phyloP scores from a whole-genome alignment of 1,284 basidiomycete genomes.

The Pisolithus thermaeus region DNA sequence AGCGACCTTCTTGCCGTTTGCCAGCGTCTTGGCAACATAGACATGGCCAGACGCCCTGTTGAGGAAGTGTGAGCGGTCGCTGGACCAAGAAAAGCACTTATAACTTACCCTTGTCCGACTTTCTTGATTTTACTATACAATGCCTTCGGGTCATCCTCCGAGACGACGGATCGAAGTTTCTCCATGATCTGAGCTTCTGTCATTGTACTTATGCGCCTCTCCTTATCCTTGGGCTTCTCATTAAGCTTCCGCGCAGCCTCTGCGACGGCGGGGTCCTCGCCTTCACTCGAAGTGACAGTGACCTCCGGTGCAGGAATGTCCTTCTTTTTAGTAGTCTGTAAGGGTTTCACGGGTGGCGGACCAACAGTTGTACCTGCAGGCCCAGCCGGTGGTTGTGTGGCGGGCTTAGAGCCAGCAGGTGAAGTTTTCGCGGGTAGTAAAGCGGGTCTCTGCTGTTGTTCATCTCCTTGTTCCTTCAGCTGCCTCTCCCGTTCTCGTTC shows the following conservation, averaged over 20 bases:
- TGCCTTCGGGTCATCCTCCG: slow-evolving; percentile 80
- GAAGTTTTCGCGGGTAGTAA: slow-evolving; percentile 22
- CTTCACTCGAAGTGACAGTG: slow-evolving; percentile 40
- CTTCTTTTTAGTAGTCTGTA: slow-evolving; percentile 70
- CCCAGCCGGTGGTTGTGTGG: slow-evolving; percentile 39
- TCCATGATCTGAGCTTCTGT: slow-evolving; percentile 98
- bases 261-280: slow-evolving; percentile 47
- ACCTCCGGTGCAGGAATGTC: slow-evolving; percentile 30
- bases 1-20: slow-evolving; percentile 87
- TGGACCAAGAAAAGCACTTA: neutral
- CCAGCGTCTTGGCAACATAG: slow-evolving; percentile 93
- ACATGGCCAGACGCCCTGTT: slow-evolving; percentile 92
- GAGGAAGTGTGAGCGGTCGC: slow-evolving; percentile 6
- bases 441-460: slow-evolving; percentile 20
- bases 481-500: slow-evolving; percentile 28
- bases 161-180: slow-evolving; percentile 88
- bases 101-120: slow-evolving; percentile 86
- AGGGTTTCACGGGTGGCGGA: slow-evolving; percentile 65
- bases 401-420: slow-evolving; percentile 35
- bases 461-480: slow-evolving; percentile 23
- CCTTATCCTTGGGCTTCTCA: slow-evolving; percentile 51
- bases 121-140: slow-evolving; percentile 98
- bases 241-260: slow-evolving; percentile 65
- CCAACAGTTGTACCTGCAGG: slow-evolving; percentile 45
- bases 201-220: slow-evolving; percentile 92